Base-by-base conservation (phyloP, 2,329 filamentous ascomycete species). In the Geosmithia putterillii region DNA sequence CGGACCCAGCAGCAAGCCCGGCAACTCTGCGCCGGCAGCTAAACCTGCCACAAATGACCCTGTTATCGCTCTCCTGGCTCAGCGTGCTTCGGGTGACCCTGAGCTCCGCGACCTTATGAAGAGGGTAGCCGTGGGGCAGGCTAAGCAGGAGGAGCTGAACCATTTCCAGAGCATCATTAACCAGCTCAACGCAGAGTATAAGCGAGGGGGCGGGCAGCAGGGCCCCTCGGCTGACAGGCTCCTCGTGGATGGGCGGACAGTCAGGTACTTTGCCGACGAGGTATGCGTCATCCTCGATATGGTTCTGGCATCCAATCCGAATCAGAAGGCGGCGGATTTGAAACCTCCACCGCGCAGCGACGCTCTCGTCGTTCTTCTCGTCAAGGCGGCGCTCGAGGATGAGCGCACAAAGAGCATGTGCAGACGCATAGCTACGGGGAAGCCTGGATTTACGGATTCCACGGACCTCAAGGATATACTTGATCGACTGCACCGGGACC, bases 131-230 rank as follows among this genome's bases (percentile, higher is more conserved):
- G 79, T 81, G 22, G 85, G 85, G 1, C 74, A 81, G 50, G 86
- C 86, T 1, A 78, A 75, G 12, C 73, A 77, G 34, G 74, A 79
- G 14, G 83, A 92, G 56, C 64, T 92, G 12, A 77, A 78, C 40
- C 76, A 80, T 48, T 92, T 92, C 51, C 86, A 92, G 56, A 73
- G 71, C 41, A 85, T 92, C 37, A 92, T 92, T 48, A 83, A 88
- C 53, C 79, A 87, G 55, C 73, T 92, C 45, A 88, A 82, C 2
- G 61, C 61, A 1, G 73, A 79, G 47, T 74, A 74, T 50, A 72
- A 70, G 51, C 68, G 63, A 36, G 74, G 64, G 35, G 70, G 70
- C 7, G 64, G 63, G 0, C 64, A 70, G 35, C 66, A 70, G 42
- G 71, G 69, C 0, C 73, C 74, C 7, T 71, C 73, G 4, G 71